phyloP scores from a whole-genome alignment of 768 basidiomycete species.

The Pholiota microspora region DNA sequence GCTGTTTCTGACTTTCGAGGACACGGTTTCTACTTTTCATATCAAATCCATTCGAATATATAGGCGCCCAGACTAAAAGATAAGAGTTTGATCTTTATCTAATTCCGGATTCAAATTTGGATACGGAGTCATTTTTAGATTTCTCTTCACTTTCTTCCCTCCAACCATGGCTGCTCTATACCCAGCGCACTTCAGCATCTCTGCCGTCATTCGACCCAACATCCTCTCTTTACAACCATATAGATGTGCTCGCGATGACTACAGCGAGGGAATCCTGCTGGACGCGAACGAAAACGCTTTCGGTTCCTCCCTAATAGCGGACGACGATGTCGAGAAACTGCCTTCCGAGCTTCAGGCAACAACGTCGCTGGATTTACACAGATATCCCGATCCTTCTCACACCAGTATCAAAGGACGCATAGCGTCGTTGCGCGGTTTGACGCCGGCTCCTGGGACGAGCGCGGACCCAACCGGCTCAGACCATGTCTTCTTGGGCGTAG shows the following conservation, averaged over 20 bases:
- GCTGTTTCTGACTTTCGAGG: too few relatives aligned
- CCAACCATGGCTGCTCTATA: conserved; percentile 36
- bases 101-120: too few relatives aligned
- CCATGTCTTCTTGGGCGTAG: conserved; percentile 92
- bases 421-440: conserved; percentile 68
- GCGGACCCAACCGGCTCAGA: conserved; percentile 26
- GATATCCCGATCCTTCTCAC: conserved; percentile 94
- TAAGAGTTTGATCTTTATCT: too few relatives aligned
- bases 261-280: conserved; percentile 84
- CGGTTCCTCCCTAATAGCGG: conserved; percentile 70
- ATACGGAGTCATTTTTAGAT: too few relatives aligned
- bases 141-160: not conserved
- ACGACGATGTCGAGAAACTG: conserved; percentile 23
- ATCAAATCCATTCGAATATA: too few relatives aligned
- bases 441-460: conserved; percentile 27
- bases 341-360: conserved; percentile 35
- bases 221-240: conserved; percentile 91
- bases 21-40: too few relatives aligned
- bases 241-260: conserved; percentile 95
- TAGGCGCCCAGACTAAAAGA: too few relatives aligned
- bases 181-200: conserved; percentile 84
- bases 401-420: conserved; percentile 74
- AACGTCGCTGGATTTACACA: conserved; percentile 61
- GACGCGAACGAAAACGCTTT: conserved; percentile 98
- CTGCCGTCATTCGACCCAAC: conserved; percentile 86